Base-by-base conservation (phyloP, 2,329 filamentous ascomycete species). In the Fusarium luffae region DNA sequence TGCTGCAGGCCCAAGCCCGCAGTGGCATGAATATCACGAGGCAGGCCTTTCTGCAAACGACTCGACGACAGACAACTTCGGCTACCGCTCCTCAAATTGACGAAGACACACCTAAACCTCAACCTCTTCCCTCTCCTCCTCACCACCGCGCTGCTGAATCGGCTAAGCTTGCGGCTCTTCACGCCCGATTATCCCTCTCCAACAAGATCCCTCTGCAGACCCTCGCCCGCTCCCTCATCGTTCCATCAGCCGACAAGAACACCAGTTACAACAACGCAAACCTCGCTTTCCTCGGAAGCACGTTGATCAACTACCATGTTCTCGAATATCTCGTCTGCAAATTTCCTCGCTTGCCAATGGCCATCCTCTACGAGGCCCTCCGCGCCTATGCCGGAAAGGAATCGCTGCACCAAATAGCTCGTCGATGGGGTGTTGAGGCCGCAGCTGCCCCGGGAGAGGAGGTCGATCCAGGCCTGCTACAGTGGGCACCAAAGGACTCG, bases 361-460 rank as follows among this genome's bases (percentile, higher is more conserved):
- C 87, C n/a, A 91, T 99, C 59, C 83, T 97, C 54, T 97, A 93
- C 81, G 90, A 94, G 55, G 92, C 93, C 32, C 90, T 97, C 84
- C 90, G 92, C 75, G 94, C 93, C 48, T 98, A 93, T 78, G 87
- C 90, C 48, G 96, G 96, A 7, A 86, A 89, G 8, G 88, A 89
- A 71, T 90, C 94, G 2, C 85, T 98, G 48, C 84, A 90, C 54
- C 85, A 89, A 21, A 87, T 98, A 70, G 89, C 92, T 18, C 84
- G 86, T 67, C 92, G 96, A 82, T 99, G 96, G 96, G 96, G 96
- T 81, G 89, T 98, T 18, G 95, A 98, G 79, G 82, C 85, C 44
- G 95, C 93, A n/a, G 93, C 92, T 13, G 91, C 89, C 21, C 96
- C 96, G 1, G 96, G 95, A 52, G 89, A 89, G 63, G 95, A 98